Conservation (phyloP, 331 rosid genomes). For the Acacia concinna region DNA sequence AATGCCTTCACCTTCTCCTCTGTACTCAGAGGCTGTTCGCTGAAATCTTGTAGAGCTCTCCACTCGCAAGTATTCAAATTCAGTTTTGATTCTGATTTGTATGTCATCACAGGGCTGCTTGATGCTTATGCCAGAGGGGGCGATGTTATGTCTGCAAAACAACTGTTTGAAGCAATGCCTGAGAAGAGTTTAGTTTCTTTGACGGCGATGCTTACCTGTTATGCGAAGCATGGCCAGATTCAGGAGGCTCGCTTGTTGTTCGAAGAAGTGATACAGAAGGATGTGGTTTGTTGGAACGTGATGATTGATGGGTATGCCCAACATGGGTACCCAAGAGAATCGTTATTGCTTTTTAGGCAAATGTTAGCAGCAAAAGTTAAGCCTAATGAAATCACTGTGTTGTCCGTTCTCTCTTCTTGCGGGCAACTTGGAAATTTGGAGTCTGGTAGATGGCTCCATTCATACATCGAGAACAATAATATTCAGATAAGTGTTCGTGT, state of each 20-base stretch:
- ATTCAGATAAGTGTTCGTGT: conserved; percentile 54
- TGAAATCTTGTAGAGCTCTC: conserved; percentile 40
- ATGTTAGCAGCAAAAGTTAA: conserved; percentile 57
- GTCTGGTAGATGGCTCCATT: conserved; percentile 83
- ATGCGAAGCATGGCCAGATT: conserved; percentile 58
- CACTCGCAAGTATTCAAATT: conserved; percentile 67
- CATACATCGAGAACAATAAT: conserved; percentile 47
- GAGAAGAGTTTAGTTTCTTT: conserved; percentile 61
- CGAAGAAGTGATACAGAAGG: conserved; percentile 52
- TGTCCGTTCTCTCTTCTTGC: conserved; percentile 73
- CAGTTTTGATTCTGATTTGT: conserved; percentile 48
- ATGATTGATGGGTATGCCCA: conserved; percentile 82
- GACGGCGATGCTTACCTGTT: conserved; percentile 73
- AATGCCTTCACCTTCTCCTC: conserved; percentile 79
- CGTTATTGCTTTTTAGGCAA: conserved; percentile 57
- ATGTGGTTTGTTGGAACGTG: conserved; percentile 89
- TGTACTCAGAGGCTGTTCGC: conserved; percentile 47
- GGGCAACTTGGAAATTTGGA: conserved; percentile 83
- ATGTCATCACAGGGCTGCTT: conserved; percentile 66
- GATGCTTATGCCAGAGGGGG: conserved; percentile 72
- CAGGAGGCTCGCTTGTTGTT: conserved; percentile 59
- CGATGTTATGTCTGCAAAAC: conserved; percentile 52
- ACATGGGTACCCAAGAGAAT: conserved; percentile 67
- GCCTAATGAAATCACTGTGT: conserved; percentile 67
- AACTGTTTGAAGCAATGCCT: conserved; percentile 70